These are phyloP conservation scores for Lathyrus aphaca DNA, from an alignment of 306 rosid genomes.

Conservation along the genomic window DNA sequence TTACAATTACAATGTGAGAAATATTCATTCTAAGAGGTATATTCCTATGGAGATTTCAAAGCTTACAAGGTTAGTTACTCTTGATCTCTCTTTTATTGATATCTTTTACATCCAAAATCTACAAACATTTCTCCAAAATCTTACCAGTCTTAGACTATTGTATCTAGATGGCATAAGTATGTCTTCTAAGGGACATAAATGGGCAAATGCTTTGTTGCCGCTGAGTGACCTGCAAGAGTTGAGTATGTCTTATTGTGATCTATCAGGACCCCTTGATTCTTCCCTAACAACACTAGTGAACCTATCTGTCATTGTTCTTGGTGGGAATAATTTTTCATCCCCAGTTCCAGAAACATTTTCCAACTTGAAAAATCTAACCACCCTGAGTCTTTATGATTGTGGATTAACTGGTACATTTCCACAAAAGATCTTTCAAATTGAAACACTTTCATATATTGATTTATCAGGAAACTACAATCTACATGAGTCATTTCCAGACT, in stretches of 20 bases:
- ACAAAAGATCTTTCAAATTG: too few relatives aligned
- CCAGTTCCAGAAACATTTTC: slow-evolving; percentile 23
- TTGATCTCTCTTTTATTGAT: slow-evolving; percentile 21
- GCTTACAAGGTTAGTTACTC: slow-evolving; percentile 13
- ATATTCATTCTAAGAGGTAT: not conserved
- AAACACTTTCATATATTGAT: too few relatives aligned
- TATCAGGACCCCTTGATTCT: slow-evolving; percentile 39
- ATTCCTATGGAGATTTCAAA: slow-evolving; percentile 27
- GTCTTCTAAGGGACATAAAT: slow-evolving; percentile 32
- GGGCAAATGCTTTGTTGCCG: slow-evolving; percentile 40
- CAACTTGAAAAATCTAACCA: slow-evolving; percentile 14
- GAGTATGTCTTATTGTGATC: slow-evolving; percentile 5
- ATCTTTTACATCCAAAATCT: not conserved
- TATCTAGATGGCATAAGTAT: slow-evolving; percentile 43
- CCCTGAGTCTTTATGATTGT: not conserved
- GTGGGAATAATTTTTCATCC: not conserved
- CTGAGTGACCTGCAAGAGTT: slow-evolving; percentile 4
- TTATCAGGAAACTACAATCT: too few relatives aligned
- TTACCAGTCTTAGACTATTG: slow-evolving; percentile 28
- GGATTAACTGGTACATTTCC: too few relatives aligned
- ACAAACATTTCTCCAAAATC: slow-evolving; percentile 23
- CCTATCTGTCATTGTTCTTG: slow-evolving; percentile 1
- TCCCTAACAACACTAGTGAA: not conserved
- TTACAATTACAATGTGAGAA: too few relatives aligned
- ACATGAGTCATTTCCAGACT: too few relatives aligned